Conservation (phyloP, 2,329 filamentous ascomycete genomes). For the Fusarium sp. region DNA sequence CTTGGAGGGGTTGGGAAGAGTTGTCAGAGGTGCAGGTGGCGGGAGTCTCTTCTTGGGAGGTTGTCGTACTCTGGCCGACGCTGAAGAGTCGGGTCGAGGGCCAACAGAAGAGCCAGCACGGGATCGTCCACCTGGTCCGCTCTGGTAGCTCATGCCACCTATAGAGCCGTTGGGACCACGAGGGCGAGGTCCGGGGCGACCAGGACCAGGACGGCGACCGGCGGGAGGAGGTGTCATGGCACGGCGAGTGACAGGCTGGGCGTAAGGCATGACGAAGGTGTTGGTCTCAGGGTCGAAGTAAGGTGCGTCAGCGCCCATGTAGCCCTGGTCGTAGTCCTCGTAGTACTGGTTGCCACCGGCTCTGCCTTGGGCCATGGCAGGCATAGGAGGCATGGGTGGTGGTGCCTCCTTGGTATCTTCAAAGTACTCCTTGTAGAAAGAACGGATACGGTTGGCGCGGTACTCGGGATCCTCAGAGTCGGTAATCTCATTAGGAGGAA, state of each 20-base stretch:
- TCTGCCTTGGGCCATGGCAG: conserved; percentile 45
- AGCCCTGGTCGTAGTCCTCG: conserved; percentile 81
- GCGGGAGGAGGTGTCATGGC: conserved; percentile 95
- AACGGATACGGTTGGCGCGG: conserved; percentile 94
- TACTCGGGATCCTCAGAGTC: conserved; percentile 91
- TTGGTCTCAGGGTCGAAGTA: conserved; percentile 77
- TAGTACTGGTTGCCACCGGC: conserved; percentile 66
- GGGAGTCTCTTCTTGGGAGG: conserved; percentile 66
- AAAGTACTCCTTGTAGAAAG: conserved; percentile 99
- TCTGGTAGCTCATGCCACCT: conserved; percentile 62
- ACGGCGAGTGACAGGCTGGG: conserved; percentile 86
- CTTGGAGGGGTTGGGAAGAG: conserved; percentile 87
- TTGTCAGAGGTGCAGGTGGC: conserved; percentile 79
- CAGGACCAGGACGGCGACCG: conserved; percentile 59
- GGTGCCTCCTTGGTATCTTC: conserved; percentile 77
- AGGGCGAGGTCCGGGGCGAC: conserved; percentile 50
- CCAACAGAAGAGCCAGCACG: conserved; percentile 64
- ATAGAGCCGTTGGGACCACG: conserved; percentile 64
- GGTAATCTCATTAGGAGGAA: conserved; percentile 85
- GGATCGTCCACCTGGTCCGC: conserved; percentile 67
- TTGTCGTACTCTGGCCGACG: conserved; percentile 61
- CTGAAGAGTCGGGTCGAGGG: conserved; percentile 75
- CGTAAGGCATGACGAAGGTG: conserved; percentile 84
- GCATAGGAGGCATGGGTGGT: conserved; percentile 59
- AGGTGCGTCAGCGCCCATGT: conserved; percentile 73